Conservation (phyloP, 2,329 filamentous ascomycete genomes). For the Alternaria burnsii region DNA sequence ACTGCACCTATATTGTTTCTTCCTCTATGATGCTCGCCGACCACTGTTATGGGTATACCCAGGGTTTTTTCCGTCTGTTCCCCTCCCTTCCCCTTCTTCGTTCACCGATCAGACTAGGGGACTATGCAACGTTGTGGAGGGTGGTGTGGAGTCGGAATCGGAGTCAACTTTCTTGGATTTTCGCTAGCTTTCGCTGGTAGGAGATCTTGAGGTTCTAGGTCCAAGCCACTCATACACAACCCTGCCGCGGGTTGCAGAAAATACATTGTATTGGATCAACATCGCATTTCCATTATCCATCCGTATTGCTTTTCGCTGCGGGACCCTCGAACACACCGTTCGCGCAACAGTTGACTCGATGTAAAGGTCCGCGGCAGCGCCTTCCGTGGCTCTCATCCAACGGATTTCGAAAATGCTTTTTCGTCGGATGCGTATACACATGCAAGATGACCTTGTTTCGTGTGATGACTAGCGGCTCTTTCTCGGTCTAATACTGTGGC, state of each 20-base stretch:
- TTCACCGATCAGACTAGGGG: slow-evolving; percentile 6
- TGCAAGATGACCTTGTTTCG: slow-evolving; percentile 9
- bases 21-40: neutral
- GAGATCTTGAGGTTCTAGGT: slow-evolving; percentile 2
- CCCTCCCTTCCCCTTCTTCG: neutral
- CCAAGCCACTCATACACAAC: neutral
- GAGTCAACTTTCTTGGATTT: neutral
- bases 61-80: neutral
- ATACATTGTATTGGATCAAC: neutral
- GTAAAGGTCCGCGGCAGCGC: neutral
- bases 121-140: slow-evolving; percentile 1
- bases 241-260: neutral
- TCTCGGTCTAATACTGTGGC: neutral
- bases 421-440: neutral
- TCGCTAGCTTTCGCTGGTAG: neutral
- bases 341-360: neutral
- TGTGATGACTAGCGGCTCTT: slow-evolving; percentile 2
- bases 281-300: neutral
- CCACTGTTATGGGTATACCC: slow-evolving; percentile 1
- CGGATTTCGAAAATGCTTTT: neutral
- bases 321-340: slow-evolving; percentile 10
- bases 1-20: neutral
- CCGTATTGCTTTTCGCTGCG: neutral
- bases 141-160: slow-evolving; percentile 3
- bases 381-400: slow-evolving; percentile 5